Evolutionary conservation across 108 stramenopile species (phyloP), one percentile per base, ranked within the genome.

Genomic region (Epipyxis sp.): DNA sequence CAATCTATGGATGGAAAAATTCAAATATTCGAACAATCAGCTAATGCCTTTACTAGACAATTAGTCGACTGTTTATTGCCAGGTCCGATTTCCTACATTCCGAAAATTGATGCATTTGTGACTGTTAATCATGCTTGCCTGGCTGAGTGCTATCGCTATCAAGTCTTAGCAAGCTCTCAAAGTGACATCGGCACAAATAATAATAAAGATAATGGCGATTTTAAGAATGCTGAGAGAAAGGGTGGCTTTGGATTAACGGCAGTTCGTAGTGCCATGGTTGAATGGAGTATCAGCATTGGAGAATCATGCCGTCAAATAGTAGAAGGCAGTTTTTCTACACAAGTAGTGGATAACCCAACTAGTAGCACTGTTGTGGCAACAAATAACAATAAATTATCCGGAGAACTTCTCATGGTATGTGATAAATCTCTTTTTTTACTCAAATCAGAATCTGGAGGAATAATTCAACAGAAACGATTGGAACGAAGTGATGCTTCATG

Each of bases 1-100:
- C 88, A 87, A 83, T 82, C 83, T 32, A 83, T 88, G 81, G 88
- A 88, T 76, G 87, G 88, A 0, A 85, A 87, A 59, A 42, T 88
- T 32, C 83, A 84, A 42, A 81, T 88, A 20, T 59, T 81, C 40
- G 86, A 83, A 20, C 83, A 81, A 40, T 79, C 80, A 78, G 84
- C 83, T n/a, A 80, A 81, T 69, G 86, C 87, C 0, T 88, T 88
- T 81, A 86, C 82, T 16, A 76, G 87, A 29, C 86, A 87, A 45
- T 54, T 88, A 46, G 79, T 42, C 13, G 84, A 79, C 20, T 40
- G 72, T 25, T 61, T 88, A 44, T 59, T 81, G 16, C 88, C 88
- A 25, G 88, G 88, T 10, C 85, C 87, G 1, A 45, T 88, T 44
- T 54, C 57, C 43, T 88, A 88, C 71, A 81, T 88, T 29, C 77